These are phyloP conservation scores for Inonotus obliquus DNA, from an alignment of 1,284 basidiomycete genomes.

Conservation along the genomic window DNA sequence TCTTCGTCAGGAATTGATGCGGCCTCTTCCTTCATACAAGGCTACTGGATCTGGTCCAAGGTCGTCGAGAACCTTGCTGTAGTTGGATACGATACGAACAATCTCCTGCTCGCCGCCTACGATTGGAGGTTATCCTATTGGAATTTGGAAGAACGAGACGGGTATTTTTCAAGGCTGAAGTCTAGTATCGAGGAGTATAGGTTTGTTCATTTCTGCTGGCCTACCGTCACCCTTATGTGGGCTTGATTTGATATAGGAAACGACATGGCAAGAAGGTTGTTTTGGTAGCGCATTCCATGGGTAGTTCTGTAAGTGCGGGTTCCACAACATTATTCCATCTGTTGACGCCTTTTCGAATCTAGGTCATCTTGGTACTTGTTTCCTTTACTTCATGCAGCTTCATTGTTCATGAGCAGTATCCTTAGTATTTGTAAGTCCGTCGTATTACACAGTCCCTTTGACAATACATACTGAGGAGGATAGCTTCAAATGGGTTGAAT, in stretches of 20 bases:
- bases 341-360: conserved; percentile 2
- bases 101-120: conserved; percentile 82
- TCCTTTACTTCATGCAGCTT: neutral
- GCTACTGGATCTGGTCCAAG: conserved; percentile 97
- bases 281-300: conserved; percentile 88
- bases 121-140: conserved; percentile 91
- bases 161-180: conserved; percentile 89
- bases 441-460: neutral
- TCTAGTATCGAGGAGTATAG: conserved; percentile 80
- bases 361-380: conserved; percentile 47
- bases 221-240: neutral
- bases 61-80: conserved; percentile 93
- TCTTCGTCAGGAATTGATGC: conserved; percentile 57
- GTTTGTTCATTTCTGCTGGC: conserved; percentile 35
- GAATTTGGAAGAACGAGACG: conserved; percentile 90
- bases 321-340: neutral
- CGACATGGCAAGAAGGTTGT: conserved; percentile 82
- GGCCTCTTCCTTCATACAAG: conserved; percentile 87
- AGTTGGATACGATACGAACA: conserved; percentile 89
- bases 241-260: conserved; percentile 35
- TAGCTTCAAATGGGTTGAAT: conserved; percentile 97
- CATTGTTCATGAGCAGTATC: neutral
- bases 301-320: conserved; percentile 55
- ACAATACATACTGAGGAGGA: neutral
- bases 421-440: neutral